Conservation (phyloP, 306 rosid species). For the Herpetospermum pedunculosum region DNA sequence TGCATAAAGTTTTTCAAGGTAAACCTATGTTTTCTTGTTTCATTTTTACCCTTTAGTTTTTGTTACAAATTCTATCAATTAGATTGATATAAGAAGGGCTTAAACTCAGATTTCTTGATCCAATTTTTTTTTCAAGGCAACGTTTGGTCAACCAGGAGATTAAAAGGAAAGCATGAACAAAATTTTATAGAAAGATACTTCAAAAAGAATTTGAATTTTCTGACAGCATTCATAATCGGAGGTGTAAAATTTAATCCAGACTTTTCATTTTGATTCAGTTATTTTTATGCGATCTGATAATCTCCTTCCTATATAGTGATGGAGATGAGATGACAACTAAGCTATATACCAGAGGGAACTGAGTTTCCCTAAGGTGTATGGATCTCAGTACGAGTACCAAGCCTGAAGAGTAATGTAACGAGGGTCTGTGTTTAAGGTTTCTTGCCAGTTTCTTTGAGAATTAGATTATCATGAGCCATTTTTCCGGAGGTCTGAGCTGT, state of each 20-base stretch:
- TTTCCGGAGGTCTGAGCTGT: background rate
- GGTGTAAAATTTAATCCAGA: background rate
- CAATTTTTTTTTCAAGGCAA: background rate
- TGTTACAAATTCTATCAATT: background rate
- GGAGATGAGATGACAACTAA: background rate
- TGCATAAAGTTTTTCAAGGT: background rate
- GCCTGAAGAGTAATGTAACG: background rate
- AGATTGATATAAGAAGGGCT: background rate
- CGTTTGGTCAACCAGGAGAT: background rate
- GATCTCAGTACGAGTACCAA: background rate
- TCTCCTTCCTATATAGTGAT: background rate
- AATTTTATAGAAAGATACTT: background rate
- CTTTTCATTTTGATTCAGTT: background rate
- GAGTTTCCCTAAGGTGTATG: background rate
- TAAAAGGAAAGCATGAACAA: background rate
- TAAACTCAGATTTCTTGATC: background rate
- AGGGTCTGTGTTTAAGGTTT: background rate
- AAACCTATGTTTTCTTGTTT: background rate
- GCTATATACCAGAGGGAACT: background rate
- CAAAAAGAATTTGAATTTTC: background rate
- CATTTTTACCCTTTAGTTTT: background rate
- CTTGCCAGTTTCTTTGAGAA: background rate
- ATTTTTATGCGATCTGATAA: background rate
- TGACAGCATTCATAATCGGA: background rate
- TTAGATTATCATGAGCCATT: background rate